A percentile compares a stretch with the other conserved stretches of the same genome.
These are phyloP conservation scores for Glycine soja DNA, from an alignment of 306 rosid genomes.

Conservation along the genomic window DNA sequence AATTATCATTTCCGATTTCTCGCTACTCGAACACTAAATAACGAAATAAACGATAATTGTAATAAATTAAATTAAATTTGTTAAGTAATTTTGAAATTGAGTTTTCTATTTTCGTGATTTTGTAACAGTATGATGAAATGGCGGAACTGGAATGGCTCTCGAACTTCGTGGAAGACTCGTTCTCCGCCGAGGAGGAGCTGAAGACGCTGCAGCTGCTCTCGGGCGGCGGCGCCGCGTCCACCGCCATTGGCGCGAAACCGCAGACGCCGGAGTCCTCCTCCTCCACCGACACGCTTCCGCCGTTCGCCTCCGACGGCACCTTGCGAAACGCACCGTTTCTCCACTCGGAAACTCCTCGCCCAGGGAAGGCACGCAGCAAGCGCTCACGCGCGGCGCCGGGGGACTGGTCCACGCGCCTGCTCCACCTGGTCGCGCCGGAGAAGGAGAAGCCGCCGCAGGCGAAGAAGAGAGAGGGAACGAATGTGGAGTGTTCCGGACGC, in stretches of 20 bases:
- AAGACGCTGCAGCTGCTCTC: conserved; percentile 69
- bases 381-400: conserved; percentile 95
- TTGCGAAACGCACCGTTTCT: conserved; percentile 64
- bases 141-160: conserved; percentile 98
- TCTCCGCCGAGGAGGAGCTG: conserved; percentile 78
- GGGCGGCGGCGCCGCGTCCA: conserved; percentile 30
- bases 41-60: background rate
- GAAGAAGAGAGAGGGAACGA: conserved; percentile 56
- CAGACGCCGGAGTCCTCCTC: conserved; percentile 84
- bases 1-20: conserved; percentile 23
- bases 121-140: conserved; percentile 76
- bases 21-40: background rate
- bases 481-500: conserved; percentile 56
- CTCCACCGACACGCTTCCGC: conserved; percentile 68
- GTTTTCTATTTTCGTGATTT: conserved; percentile 2
- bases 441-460: background rate
- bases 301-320: conserved; percentile 42
- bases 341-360: conserved; percentile 78
- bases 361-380: conserved; percentile 95
- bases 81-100: conserved; percentile 25
- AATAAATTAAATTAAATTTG: background rate
- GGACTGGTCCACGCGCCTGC: conserved; percentile 97
- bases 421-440: conserved; percentile 56
- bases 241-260: conserved; percentile 51
- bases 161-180: conserved; percentile 91